Percentiles rank a stretch among this genome's conserved stretches.
Evolutionary conservation across 495 filamentous ascomycete species (phyloP).

Genomic region (Durotheca rogersii): DNA sequence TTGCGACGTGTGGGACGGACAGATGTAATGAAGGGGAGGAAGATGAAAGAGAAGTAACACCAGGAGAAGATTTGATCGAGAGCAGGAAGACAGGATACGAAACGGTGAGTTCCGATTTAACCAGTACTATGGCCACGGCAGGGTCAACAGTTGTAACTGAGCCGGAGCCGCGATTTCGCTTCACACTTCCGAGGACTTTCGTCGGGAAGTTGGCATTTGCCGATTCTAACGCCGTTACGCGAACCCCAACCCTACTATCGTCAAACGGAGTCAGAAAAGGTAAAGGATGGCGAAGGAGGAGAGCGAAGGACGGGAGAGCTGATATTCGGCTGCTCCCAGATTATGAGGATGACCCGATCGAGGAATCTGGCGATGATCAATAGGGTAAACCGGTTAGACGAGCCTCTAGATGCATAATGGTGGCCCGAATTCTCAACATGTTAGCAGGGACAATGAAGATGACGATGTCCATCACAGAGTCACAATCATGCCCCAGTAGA

Average conservation of each 20-base stretch:
- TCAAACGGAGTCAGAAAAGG: constrained; percentile 17
- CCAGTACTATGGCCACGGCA: constrained; percentile 27
- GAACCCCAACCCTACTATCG: constrained; percentile 2
- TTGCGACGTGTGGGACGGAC: constrained; percentile 8
- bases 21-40: neutral
- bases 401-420: neutral
- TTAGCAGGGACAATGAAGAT: too few relatives aligned
- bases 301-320: constrained; percentile 38
- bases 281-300: constrained; percentile 37
- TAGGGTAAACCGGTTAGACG: constrained; percentile 9
- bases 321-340: constrained; percentile 45
- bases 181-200: constrained; percentile 44
- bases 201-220: constrained; percentile 38
- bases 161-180: constrained; percentile 33
- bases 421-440: too few relatives aligned
- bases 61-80: constrained; percentile 19
- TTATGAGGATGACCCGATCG: constrained; percentile 48
- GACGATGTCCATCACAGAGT: too few relatives aligned
- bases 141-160: constrained; percentile 23
- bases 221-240: constrained; percentile 2
- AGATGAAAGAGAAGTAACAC: constrained; percentile 11
- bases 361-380: constrained; percentile 44
- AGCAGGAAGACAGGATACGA: constrained; percentile 23
- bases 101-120: constrained; percentile 28
- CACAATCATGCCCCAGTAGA: neutral